These are phyloP conservation scores for Berberis vulgaris DNA, from an alignment of 164 flowering plant species.

Conservation along the genomic window DNA sequence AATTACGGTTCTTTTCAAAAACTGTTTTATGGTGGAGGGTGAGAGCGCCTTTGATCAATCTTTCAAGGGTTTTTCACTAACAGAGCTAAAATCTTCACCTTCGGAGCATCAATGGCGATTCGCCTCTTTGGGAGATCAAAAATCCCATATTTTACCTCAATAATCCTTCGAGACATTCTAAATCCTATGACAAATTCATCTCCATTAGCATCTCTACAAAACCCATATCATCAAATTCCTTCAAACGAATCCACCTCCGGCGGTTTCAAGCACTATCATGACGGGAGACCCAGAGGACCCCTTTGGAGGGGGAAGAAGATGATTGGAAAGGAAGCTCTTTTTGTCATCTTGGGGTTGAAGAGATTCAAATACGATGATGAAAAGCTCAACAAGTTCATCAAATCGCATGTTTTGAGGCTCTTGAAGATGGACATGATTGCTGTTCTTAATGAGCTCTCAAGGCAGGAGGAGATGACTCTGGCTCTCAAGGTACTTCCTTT, in stretches of 20 bases:
- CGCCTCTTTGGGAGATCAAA: conserved; percentile 24
- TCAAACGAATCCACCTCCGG: neutral
- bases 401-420: conserved; percentile 60
- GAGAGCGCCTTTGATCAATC: too few species aligned
- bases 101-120: conserved; percentile 26
- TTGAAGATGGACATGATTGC: conserved; percentile 56
- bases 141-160: conserved; percentile 16
- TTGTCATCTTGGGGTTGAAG: conserved; percentile 63
- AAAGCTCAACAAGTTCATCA: conserved; percentile 60
- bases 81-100: too few species aligned
- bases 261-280: conserved; percentile 34
- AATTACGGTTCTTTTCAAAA: too few species aligned
- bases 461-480: conserved; percentile 69
- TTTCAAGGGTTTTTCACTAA: too few species aligned
- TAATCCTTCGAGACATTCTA: conserved; percentile 15
- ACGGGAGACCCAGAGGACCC: conserved; percentile 92
- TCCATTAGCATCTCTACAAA: neutral
- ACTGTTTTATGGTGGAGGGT: too few species aligned
- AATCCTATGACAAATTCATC: conserved; percentile 6
- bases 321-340: conserved; percentile 84
- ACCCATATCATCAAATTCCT: neutral
- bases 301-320: conserved; percentile 83
- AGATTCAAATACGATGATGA: conserved; percentile 71
- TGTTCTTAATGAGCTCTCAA: conserved; percentile 32
- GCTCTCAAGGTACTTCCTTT: conserved; percentile 47